Conservation (phyloP, 805 yeast species). For the Wickerhamomyces bisporus region DNA sequence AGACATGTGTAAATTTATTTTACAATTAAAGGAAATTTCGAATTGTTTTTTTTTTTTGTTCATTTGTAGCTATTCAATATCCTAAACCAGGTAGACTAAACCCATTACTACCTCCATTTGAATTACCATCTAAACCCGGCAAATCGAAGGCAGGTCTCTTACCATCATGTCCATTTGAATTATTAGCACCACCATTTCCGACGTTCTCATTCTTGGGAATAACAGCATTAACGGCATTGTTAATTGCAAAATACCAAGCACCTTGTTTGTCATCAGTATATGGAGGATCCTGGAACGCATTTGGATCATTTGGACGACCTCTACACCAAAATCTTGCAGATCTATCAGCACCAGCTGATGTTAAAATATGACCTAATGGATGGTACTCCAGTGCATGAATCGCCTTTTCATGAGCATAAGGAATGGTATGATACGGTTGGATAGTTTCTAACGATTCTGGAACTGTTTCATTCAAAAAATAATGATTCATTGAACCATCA, state of each 20-base stretch:
- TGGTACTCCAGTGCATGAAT: conserved; percentile 87
- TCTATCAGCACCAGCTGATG: conserved; percentile 92
- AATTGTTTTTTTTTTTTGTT: too few species aligned
- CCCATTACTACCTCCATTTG: conserved; percentile 3
- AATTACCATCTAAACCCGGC: conserved; percentile 16
- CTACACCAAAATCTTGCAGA: conserved; percentile 93
- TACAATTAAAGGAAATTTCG: too few species aligned
- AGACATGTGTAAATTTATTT: too few species aligned
- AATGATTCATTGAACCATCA: conserved; percentile 83
- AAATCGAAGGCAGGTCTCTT: conserved; percentile 6
- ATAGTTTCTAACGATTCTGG: conserved; percentile 35
- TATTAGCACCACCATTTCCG: conserved; percentile 11
- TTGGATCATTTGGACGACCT: conserved; percentile 84
- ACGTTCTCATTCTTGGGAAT: conserved; percentile 27
- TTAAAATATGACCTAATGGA: conserved; percentile 86
- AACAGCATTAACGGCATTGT: conserved; percentile 29
- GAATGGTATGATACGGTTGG: conserved; percentile 56
- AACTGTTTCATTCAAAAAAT: conserved; percentile 44
- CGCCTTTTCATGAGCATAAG: conserved; percentile 93
- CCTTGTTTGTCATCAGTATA: conserved; percentile 62
- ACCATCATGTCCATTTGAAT: neutral
- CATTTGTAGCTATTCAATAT: conserved; percentile 2
- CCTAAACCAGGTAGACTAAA: conserved; percentile 14
- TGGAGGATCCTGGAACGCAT: conserved; percentile 74
- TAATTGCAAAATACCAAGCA: conserved; percentile 49